Evolutionary conservation across 2,329 filamentous ascomycete species (phyloP).

Genomic region (Diaporthe velutina): DNA sequence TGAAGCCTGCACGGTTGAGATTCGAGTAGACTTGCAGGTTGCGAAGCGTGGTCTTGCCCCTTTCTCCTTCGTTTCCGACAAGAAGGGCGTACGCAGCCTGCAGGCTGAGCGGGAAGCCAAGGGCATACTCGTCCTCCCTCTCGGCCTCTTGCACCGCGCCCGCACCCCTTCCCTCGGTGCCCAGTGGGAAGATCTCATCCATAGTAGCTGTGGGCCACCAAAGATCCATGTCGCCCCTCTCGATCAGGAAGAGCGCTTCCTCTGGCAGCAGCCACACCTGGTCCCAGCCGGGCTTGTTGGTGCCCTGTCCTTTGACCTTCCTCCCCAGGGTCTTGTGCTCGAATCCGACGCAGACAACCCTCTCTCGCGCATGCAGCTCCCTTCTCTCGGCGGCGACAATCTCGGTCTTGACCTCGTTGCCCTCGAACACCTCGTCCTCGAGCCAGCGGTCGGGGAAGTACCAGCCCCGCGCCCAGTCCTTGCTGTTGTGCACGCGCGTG

Average conservation of each 20-base stretch:
- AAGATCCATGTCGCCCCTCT: constrained; percentile 88
- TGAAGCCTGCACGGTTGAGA: constrained; percentile 85
- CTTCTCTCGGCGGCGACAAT: constrained; percentile 38
- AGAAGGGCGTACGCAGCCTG: constrained; percentile 91
- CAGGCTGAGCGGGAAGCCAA: constrained; percentile 86
- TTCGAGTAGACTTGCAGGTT: constrained; percentile 91
- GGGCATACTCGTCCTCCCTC: constrained; percentile 64
- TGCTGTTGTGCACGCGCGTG: constrained; percentile 80
- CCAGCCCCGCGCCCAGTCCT: constrained; percentile 73
- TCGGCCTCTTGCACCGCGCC: constrained; percentile 44
- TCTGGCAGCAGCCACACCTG: constrained; percentile 90
- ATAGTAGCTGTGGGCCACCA: constrained; percentile 79
- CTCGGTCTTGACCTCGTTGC: constrained; percentile 52
- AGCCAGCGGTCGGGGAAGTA: constrained; percentile 76
- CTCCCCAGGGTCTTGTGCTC: constrained; percentile 82
- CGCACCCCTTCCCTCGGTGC: constrained; percentile 41
- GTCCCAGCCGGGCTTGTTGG: constrained; percentile 67
- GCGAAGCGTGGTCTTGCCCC: constrained; percentile 75
- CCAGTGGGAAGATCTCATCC: constrained; percentile 59
- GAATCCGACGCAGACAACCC: constrained; percentile 77
- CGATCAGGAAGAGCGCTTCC: constrained; percentile 89
- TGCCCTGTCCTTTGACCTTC: constrained; percentile 65
- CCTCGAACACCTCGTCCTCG: constrained; percentile 30
- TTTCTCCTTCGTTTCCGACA: constrained; percentile 76
- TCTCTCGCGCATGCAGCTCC: constrained; percentile 54